A percentile compares a stretch with the other conserved stretches of the same genome.
phyloP scores from a whole-genome alignment of 345 rosid genomes.

The Trapa bicornis region DNA sequence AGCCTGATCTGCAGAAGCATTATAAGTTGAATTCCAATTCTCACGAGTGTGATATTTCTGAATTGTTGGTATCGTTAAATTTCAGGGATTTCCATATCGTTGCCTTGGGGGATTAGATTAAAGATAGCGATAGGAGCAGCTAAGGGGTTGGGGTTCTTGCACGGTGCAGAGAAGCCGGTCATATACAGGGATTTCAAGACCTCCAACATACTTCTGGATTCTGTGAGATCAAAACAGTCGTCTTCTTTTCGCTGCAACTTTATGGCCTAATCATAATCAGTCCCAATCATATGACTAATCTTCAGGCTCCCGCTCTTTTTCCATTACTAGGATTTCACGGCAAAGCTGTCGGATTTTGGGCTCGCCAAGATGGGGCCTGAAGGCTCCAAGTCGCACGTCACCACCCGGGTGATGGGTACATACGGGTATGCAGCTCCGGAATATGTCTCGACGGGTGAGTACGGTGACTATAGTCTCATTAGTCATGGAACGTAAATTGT shows the following conservation, averaged over 20 bases:
- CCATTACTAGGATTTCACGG: constrained; percentile 52
- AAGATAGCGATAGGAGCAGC: constrained; percentile 86
- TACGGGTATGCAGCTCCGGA: constrained; percentile 95
- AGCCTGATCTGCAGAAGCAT: neutral
- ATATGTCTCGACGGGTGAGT: constrained; percentile 70
- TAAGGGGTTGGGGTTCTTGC: constrained; percentile 81
- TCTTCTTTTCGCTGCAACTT: too few species aligned
- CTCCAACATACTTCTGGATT: constrained; percentile 75
- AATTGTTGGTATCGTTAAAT: neutral
- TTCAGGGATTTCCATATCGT: constrained; percentile 52
- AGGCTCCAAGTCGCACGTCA: constrained; percentile 90
- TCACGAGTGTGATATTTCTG: neutral
- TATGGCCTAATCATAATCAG: too few species aligned
- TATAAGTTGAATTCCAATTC: neutral
- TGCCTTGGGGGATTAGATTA: constrained; percentile 82
- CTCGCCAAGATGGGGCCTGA: constrained; percentile 93
- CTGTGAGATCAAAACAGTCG: constrained; percentile 24
- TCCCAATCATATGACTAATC: too few species aligned
- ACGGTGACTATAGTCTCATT: too few species aligned
- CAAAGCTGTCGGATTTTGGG: constrained; percentile 83
- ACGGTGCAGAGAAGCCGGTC: constrained; percentile 71
- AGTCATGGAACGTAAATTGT: too few species aligned
- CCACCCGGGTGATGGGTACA: constrained; percentile 94
- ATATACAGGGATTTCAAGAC: constrained; percentile 92
- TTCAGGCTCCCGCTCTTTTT: too few species aligned